phyloP scores from a whole-genome alignment of 805 yeast species.

The Candida maltosa region DNA sequence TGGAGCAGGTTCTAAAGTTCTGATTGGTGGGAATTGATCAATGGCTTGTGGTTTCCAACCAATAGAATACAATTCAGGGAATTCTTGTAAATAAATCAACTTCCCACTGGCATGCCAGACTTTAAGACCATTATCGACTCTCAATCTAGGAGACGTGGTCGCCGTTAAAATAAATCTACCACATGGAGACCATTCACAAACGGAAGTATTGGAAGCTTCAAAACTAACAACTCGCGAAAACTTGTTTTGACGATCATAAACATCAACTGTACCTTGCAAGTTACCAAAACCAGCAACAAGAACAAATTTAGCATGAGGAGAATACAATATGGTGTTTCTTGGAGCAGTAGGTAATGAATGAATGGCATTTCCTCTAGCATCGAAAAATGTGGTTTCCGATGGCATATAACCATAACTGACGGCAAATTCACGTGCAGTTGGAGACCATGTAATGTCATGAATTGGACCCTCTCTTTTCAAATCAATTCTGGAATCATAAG shows the following conservation, averaged over 20 bases:
- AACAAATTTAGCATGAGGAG: conserved; percentile 91
- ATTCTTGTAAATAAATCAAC: conserved; percentile 73
- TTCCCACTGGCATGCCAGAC: conserved; percentile 91
- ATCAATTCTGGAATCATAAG: conserved; percentile 83
- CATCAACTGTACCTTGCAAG: conserved; percentile 93
- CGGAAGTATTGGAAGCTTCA: conserved; percentile 93
- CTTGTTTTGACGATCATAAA: conserved; percentile 86
- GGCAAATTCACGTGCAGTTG: conserved; percentile 93
- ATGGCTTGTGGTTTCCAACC: conserved; percentile 77
- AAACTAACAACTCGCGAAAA: conserved; percentile 76
- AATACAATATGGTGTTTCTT: conserved; percentile 83
- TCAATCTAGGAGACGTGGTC: conserved; percentile 91
- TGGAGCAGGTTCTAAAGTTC: conserved; percentile 51
- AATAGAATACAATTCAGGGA: conserved; percentile 73
- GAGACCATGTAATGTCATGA: conserved; percentile 97
- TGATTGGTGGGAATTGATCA: conserved; percentile 53
- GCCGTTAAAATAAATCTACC: conserved; percentile 92
- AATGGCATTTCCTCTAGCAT: conserved; percentile 85
- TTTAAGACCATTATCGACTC: conserved; percentile 94
- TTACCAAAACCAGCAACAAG: conserved; percentile 97
- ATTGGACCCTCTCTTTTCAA: conserved; percentile 94
- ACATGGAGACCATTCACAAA: conserved; percentile 97
- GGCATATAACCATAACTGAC: conserved; percentile 98
- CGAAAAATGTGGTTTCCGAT: conserved; percentile 89
- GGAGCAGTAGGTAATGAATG: conserved; percentile 83